Evolutionary conservation across 805 yeast species (phyloP), one percentile per base, ranked within the genome.

Genomic region (Yamadazyma sp.): DNA sequence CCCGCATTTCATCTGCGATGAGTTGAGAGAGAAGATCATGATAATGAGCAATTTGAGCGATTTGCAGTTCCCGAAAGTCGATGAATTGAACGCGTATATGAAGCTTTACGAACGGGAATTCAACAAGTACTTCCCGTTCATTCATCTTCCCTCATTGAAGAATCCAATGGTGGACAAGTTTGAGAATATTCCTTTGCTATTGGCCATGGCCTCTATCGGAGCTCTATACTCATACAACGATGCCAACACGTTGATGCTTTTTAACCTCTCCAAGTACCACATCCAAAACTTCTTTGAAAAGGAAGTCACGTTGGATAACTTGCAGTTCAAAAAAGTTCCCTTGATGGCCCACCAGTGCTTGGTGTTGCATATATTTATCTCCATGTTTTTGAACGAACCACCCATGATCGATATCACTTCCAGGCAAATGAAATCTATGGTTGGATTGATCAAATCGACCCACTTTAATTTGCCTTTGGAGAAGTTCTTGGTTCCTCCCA

Each of bases 171-270:
- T 56, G n/a, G 64, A 64, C 32, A 60, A 58, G 40, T 65, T 64
- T 67, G 62, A 72, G 55, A 54, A 72, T 60, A 58, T 80, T 55
- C 90, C 95, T 2, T 68, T 90, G 31, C 56, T 87, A 5, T 64
- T 89, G 38, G 78, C 95, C 2, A 84, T 89, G 76, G 84, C 93
- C 1, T 82, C 95, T 11, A 77, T 90, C 41, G 98, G 98, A 28
- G 95, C 96, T 0, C 69, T 90, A 15, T 87, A 85, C 52, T 78
- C 87, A 0, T 87, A 84, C 61, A 89, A 84, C 52, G 84, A 88
- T 21, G 64, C 81, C 24, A 85, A 85, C 53, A 85, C 96, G 0
- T 70, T 82, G 49, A 66, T 84, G 7, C 60, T 84, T 41, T 83
- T 82, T 57, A 82, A 82, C 52, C 72, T 84, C 41, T 73, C 86